Evolutionary conservation across 768 basidiomycete genomes (phyloP).

Genomic region (Cyathus striatus): DNA sequence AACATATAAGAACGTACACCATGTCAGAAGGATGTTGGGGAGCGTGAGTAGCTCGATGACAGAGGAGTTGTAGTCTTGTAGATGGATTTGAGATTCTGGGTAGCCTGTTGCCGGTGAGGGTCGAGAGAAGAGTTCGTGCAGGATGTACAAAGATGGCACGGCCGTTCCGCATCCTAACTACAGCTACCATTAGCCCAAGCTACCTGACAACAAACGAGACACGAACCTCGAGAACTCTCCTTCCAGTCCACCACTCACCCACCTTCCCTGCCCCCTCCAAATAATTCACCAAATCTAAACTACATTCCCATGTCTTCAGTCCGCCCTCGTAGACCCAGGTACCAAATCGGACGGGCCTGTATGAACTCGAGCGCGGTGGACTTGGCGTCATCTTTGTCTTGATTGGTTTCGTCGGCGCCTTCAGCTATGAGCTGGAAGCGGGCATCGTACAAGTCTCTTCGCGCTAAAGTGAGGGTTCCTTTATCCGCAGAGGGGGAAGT

Average conservation of each 20-base stretch:
- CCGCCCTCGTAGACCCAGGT: slow-evolving; percentile 95
- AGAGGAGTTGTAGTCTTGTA: slow-evolving; percentile 90
- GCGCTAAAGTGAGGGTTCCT: slow-evolving; percentile 40
- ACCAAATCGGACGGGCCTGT: slow-evolving; percentile 88
- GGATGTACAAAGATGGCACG: slow-evolving; percentile 72
- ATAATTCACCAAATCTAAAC: slow-evolving; percentile 77
- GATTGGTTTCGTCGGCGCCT: slow-evolving; percentile 17
- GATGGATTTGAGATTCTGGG: slow-evolving; percentile 51
- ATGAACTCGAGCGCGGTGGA: slow-evolving; percentile 54
- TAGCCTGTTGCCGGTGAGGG: slow-evolving; percentile 7
- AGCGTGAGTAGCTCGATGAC: slow-evolving; percentile 76
- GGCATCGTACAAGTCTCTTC: slow-evolving; percentile 91
- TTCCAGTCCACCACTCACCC: slow-evolving; percentile 2
- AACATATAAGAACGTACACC: slow-evolving; percentile 54
- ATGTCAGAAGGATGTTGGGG: slow-evolving; percentile 73
- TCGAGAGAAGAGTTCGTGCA: slow-evolving; percentile 53
- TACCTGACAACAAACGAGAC: not conserved
- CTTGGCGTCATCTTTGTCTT: slow-evolving; percentile 9
- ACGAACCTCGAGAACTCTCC: slow-evolving; percentile 69
- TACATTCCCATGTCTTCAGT: slow-evolving; percentile 97
- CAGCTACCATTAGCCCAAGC: not conserved
- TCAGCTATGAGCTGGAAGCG: slow-evolving; percentile 88
- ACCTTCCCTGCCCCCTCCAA: slow-evolving; percentile 22
- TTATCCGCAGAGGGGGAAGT: slow-evolving; percentile 32
- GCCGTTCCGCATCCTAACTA: slow-evolving; percentile 95